Evolutionary conservation across 2,329 filamentous ascomycete genomes (phyloP).

Genomic region (Fonsecaea monophora): DNA sequence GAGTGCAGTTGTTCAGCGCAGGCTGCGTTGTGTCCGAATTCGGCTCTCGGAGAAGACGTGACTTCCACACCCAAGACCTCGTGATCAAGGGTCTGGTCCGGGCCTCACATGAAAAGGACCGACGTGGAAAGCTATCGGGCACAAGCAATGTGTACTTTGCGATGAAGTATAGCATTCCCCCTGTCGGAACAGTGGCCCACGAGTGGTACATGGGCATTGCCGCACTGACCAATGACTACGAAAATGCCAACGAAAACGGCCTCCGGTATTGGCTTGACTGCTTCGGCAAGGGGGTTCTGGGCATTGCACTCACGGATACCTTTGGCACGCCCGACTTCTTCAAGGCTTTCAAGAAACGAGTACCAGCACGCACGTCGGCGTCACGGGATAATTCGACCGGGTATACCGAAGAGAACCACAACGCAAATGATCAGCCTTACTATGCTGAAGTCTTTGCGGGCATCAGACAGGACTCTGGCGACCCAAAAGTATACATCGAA

Average conservation of each 20-base stretch:
- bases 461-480: slow-evolving; percentile 88
- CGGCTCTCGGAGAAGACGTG: slow-evolving; percentile 83
- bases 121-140: slow-evolving; percentile 75
- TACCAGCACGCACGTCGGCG: slow-evolving; percentile 56
- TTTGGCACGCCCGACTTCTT: slow-evolving; percentile 93
- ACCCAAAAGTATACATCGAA: slow-evolving; percentile 79
- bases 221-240: slow-evolving; percentile 85
- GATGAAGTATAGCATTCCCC: slow-evolving; percentile 84
- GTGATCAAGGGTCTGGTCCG: slow-evolving; percentile 86
- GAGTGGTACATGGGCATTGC: slow-evolving; percentile 99
- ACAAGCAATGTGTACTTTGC: slow-evolving; percentile 98
- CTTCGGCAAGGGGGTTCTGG: slow-evolving; percentile 83
- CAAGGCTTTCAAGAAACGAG: slow-evolving; percentile 76
- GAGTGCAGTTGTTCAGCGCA: slow-evolving; percentile 74
- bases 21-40: slow-evolving; percentile 95
- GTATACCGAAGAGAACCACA: slow-evolving; percentile 40
- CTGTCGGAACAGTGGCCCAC: slow-evolving; percentile 90
- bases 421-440: slow-evolving; percentile 56
- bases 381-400: slow-evolving; percentile 51
- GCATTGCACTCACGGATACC: slow-evolving; percentile 92
- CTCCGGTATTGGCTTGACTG: slow-evolving; percentile 88
- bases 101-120: slow-evolving; percentile 73
- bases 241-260: slow-evolving; percentile 80
- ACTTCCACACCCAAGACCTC: slow-evolving; percentile 93
- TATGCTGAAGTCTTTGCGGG: slow-evolving; percentile 85